Percentiles rank a stretch among this genome's conserved stretches.
These are phyloP conservation scores for Paulownia fortunei DNA, from an alignment of 257 asterid genomes.

Conservation along the genomic window DNA sequence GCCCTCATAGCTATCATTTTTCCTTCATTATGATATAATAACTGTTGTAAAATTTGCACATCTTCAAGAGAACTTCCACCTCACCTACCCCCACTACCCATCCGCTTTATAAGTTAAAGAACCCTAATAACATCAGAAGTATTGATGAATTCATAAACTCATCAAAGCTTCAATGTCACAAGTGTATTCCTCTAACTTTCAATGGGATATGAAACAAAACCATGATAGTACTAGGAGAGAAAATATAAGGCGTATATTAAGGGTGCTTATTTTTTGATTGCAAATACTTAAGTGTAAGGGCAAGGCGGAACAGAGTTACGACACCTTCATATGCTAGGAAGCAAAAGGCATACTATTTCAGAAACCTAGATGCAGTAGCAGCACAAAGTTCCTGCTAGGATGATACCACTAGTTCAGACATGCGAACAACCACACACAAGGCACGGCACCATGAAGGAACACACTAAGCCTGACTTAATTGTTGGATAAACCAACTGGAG, in stretches of 20 bases:
- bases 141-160: not conserved
- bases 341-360: not conserved
- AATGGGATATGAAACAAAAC: not conserved
- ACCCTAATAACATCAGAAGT: not conserved
- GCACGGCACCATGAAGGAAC: not conserved
- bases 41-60: not conserved
- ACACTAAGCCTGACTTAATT: not conserved
- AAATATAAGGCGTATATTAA: too few relatives aligned
- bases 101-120: not conserved
- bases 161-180: not conserved
- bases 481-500: not conserved
- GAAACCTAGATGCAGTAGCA: not conserved
- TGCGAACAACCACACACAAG: not conserved
- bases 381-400: not conserved
- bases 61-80: not conserved
- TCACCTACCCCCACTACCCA: not conserved
- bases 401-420: not conserved
- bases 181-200: not conserved
- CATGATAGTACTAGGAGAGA: not conserved
- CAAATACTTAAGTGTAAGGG: not conserved
- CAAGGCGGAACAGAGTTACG: not conserved
- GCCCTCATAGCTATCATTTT: not conserved
- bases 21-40: not conserved
- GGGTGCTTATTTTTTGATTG: not conserved
- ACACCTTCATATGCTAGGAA: not conserved